Base-by-base conservation (phyloP, 202 grass and related monocot genomes). In the Setaria viridis region DNA sequence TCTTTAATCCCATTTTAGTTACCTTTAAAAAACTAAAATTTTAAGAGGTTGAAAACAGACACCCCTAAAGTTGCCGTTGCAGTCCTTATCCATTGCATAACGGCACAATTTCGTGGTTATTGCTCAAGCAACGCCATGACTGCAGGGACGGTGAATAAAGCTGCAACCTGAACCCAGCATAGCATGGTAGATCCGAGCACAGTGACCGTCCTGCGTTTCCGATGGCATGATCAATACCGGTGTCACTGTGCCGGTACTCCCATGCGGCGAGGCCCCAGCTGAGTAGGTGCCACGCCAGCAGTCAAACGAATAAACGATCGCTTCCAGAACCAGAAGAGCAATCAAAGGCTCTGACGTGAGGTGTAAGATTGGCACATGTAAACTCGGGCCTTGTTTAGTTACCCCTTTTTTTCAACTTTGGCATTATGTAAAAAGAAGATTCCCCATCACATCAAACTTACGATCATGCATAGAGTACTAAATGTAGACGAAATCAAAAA, bases 111-210 rank as follows among this genome's bases (percentile, higher is more conserved):
- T 11, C 21, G 42, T 79, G 21, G 32, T 11, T 14, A 37, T 8
- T 67, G 15, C 16, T 79, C 46, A 0, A 39, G 17, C 62, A 50
- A 32, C n/a, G 62, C 34, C 77, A 30, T 13, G 34, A 35, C 34
- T 12, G 65, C 20, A 55, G 8, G 75, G 6, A 32, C 19, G 62
- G 62, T 89, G 20, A 70, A 63, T 73, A 33, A 13, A 32, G 67
- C 57, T 29, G 39, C 25, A 25, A 25, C 25, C 25, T 25, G 25
- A 72, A 62, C 1, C 13, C 75, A 20, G 64, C 15, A 32, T 11
- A 19, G 54, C 11, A 21, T n/a, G 55, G 43, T 89, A 85, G 83
- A 86, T 86, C 83, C 14, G 53, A 46, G 72, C 2, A 71, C 67
- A 81, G 72, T 57, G 71, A 30, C 20, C 25, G 78, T 20, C 62